phyloP scores from a whole-genome alignment of 208 protist genomes.

The Wallacemonas collosoma region DNA sequence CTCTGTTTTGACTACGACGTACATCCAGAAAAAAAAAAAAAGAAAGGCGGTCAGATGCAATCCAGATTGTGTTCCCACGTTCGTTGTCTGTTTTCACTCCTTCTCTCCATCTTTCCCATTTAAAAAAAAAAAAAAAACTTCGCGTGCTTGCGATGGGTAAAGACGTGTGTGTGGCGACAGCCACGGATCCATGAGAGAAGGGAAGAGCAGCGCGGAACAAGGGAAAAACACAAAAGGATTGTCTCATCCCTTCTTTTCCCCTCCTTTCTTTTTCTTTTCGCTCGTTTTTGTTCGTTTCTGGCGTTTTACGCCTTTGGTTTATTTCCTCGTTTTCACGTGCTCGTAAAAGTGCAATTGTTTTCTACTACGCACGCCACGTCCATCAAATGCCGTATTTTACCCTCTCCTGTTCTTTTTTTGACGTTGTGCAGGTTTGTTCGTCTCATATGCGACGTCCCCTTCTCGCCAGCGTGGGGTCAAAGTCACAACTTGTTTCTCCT shows the following conservation, averaged over 20 bases:
- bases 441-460: background rate
- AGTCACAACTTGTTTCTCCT: background rate
- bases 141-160: too few relatives aligned
- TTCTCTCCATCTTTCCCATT: too few relatives aligned
- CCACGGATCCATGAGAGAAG: too few relatives aligned
- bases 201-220: too few relatives aligned
- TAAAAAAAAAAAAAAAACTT: too few relatives aligned
- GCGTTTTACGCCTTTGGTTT: background rate
- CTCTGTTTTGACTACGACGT: too few relatives aligned
- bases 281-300: background rate
- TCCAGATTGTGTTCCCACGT: too few relatives aligned
- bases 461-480: background rate
- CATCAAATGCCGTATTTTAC: background rate
- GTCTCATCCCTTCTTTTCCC: background rate
- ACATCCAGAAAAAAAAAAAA: too few relatives aligned
- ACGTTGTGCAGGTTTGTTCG: background rate
- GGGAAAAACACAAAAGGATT: too few relatives aligned
- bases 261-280: background rate
- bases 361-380: background rate
- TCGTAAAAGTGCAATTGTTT: background rate
- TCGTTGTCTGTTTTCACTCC: too few relatives aligned
- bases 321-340: constrained; percentile 1
- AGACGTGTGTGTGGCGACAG: too few relatives aligned
- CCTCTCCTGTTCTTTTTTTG: constrained; percentile 8
- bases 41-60: too few relatives aligned